phyloP scores from a whole-genome alignment of 805 yeast species.

The Yamadazyma ubonensis region DNA sequence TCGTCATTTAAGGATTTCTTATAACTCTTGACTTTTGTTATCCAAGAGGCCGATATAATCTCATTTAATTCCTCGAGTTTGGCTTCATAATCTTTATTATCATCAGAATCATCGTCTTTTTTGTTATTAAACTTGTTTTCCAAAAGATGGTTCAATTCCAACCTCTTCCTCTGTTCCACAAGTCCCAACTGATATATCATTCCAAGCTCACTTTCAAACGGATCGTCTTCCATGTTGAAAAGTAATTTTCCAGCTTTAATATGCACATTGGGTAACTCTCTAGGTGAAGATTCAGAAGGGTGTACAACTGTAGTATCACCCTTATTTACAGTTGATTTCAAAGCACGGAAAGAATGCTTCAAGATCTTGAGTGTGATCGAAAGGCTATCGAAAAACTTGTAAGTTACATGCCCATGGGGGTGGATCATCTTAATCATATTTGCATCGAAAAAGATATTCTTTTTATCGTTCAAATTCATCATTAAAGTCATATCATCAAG shows the following conservation, averaged over 20 bases:
- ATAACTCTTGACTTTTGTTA: constrained; percentile 54
- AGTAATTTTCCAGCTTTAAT: constrained; percentile 26
- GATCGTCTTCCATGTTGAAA: constrained; percentile 44
- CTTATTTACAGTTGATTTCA: constrained; percentile 15
- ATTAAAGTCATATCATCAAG: constrained; percentile 30
- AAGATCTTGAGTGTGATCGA: constrained; percentile 33
- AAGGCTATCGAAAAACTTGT: constrained; percentile 38
- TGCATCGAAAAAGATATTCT: constrained; percentile 22
- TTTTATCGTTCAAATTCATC: constrained; percentile 14
- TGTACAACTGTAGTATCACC: constrained; percentile 19
- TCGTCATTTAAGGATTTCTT: constrained; percentile 35
- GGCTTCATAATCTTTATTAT: constrained; percentile 27
- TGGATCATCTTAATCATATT: constrained; percentile 33
- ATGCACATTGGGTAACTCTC: constrained; percentile 28
- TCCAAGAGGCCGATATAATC: constrained; percentile 67
- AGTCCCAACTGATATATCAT: constrained; percentile 44
- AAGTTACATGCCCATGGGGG: constrained; percentile 38
- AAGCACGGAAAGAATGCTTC: constrained; percentile 31
- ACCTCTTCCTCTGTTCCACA: constrained; percentile 39
- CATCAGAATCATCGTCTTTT: not conserved
- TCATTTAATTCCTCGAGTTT: constrained; percentile 34
- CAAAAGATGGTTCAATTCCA: constrained; percentile 29
- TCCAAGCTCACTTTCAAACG: constrained; percentile 39
- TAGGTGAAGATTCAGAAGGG: constrained; percentile 31
- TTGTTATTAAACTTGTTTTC: constrained; percentile 14